These are phyloP conservation scores for Colletotrichum gloeosporioides DNA, from an alignment of 2,329 filamentous ascomycete species.

Conservation along the genomic window DNA sequence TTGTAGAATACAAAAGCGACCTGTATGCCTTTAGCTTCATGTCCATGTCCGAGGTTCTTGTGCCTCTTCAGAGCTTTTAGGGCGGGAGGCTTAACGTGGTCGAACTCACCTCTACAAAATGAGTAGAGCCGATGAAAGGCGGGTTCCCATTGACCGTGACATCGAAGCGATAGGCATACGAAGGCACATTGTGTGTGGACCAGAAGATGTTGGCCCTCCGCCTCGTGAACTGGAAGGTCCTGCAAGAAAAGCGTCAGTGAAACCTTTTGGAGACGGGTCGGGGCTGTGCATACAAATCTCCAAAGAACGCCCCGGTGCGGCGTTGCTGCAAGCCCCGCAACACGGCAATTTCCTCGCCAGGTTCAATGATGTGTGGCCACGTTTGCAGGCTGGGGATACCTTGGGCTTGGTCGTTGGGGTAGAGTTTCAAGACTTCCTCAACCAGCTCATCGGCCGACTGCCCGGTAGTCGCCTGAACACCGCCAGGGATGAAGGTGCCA, in stretches of 20 bases:
- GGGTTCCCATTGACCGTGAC: conserved; percentile 31
- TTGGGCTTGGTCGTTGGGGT: conserved; percentile 36
- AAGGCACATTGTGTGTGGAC: conserved; percentile 28
- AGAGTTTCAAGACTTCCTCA: conserved; percentile 28
- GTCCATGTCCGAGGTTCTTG: neutral
- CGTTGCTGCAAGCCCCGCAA: conserved; percentile 32
- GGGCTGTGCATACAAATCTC: conserved; percentile 22
- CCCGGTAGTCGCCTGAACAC: conserved; percentile 23
- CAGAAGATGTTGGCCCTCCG: conserved; percentile 32
- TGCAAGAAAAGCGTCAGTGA: conserved; percentile 7
- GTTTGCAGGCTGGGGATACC: conserved; percentile 38
- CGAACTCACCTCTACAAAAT: conserved; percentile 44
- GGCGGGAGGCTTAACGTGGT: neutral
- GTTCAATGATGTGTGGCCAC: conserved; percentile 34
- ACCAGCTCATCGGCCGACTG: conserved; percentile 26
- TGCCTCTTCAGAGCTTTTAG: neutral
- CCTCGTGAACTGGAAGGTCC: conserved; percentile 29
- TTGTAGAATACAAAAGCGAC: conserved; percentile 48
- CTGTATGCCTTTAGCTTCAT: conserved; percentile 14
- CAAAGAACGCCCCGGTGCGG: conserved; percentile 32
- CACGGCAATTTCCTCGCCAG: conserved; percentile 28
- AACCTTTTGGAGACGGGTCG: neutral
- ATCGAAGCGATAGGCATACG: conserved; percentile 38
- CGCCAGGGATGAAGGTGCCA: conserved; percentile 8
- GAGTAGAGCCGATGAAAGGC: conserved; percentile 27